Evolutionary conservation across 176 grass and related monocot genomes (phyloP).

Genomic region (Oryza australiensis): DNA sequence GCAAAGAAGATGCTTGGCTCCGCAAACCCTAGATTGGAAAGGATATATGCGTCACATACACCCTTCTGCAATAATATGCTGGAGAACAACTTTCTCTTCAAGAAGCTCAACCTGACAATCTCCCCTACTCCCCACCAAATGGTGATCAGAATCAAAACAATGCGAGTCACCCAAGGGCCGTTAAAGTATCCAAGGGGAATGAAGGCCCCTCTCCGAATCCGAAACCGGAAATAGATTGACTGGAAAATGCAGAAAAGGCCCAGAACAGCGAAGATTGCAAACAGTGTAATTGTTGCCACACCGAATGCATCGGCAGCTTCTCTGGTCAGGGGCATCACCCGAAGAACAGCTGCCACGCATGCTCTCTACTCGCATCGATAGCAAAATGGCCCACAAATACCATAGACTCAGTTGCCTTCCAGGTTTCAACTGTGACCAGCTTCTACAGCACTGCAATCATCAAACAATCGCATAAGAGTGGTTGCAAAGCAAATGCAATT

Average conservation of each 20-base stretch:
- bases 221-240: constrained; percentile 56
- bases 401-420: constrained; percentile 40
- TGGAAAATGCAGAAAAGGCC: constrained; percentile 70
- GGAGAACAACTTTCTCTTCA: constrained; percentile 67
- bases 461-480: constrained; percentile 9
- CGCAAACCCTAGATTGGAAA: constrained; percentile 94
- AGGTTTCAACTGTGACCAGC: constrained; percentile 19
- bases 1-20: constrained; percentile 86
- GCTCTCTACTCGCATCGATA: constrained; percentile 81
- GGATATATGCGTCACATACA: constrained; percentile 78
- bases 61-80: constrained; percentile 62
- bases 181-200: constrained; percentile 82
- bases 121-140: constrained; percentile 88
- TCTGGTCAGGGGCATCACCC: constrained; percentile 95
- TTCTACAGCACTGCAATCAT: constrained; percentile 47
- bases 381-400: constrained; percentile 61
- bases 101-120: constrained; percentile 66
- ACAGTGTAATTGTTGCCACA: constrained; percentile 71
- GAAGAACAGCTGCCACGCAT: constrained; percentile 89
- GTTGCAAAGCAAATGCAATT: constrained; percentile 7
- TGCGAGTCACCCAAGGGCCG: constrained; percentile 79
- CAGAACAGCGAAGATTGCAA: constrained; percentile 63
- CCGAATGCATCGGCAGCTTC: constrained; percentile 85
- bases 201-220: constrained; percentile 48
- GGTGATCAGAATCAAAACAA: constrained; percentile 74